Evolutionary conservation across 768 basidiomycete species (phyloP).

Genomic region (Calocera viscosa): DNA sequence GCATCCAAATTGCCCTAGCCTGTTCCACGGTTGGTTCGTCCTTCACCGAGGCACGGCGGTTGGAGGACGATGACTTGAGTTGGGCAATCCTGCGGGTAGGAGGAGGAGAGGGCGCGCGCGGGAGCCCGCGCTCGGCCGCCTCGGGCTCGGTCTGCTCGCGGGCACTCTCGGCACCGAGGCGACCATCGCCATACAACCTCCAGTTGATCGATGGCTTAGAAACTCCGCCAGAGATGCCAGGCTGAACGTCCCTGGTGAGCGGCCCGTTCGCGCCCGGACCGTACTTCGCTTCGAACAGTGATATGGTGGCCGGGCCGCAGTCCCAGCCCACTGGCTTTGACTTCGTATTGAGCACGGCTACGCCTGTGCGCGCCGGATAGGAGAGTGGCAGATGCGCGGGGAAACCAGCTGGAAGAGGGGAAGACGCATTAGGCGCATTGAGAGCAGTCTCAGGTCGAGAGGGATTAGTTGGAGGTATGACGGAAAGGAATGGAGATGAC

Average conservation of each 20-base stretch:
- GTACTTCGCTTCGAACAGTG: neutral
- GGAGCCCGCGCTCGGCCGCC: neutral
- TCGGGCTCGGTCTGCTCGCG: neutral
- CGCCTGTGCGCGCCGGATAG: neutral
- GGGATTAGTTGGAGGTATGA: neutral
- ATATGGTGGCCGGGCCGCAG: neutral
- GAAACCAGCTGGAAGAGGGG: neutral
- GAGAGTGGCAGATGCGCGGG: neutral
- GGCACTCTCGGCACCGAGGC: neutral
- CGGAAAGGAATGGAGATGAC: no score
- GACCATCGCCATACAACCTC: neutral
- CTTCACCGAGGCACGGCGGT: neutral
- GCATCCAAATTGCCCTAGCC: neutral
- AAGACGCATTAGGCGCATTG: neutral
- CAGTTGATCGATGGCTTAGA: neutral
- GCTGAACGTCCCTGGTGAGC: neutral
- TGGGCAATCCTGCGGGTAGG: neutral
- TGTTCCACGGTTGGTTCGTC: neutral
- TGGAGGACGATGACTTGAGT: neutral
- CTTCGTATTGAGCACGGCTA: neutral
- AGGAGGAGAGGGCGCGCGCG: neutral
- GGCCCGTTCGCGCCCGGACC: neutral
- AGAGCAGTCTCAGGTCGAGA: neutral
- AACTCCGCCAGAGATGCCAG: neutral
- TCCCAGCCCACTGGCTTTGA: neutral